Evolutionary conservation across 257 asterid species (phyloP), one percentile per base, ranked within the genome.

Genomic region (Solanum chmielewskii): DNA sequence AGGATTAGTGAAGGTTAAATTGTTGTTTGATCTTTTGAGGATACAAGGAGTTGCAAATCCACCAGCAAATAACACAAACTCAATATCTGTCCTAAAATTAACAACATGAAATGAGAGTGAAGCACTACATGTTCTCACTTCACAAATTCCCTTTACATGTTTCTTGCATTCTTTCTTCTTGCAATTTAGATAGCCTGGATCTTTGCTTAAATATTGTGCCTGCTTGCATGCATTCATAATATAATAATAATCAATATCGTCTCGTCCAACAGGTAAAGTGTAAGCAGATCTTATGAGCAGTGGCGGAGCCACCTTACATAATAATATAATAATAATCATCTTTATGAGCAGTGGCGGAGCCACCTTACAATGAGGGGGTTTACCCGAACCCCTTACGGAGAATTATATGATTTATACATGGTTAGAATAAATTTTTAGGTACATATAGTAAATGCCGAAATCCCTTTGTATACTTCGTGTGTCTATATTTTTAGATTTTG

Each of bases 71-170:
- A 95, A 45, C n/a, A 93, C 96, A 71, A 95, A 94, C 76, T 91
- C 93, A 71, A 95, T 91, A 47, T 94, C 96, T 1, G 99, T 94
- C 64, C 99, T 93, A 41, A 96, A 92, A 88, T 96, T 96, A 86
- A 94, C 80, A 18, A 94, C 96, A 39, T 96, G 99, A 87, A 95
- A 96, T 7, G 91, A 45, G 39, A 96, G 41, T 0, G 95, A 77
- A 2, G 94, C 99, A 4, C 91, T 86, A 76, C 98, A 95, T 1
- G 97, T 91, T 14, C n/a, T 80, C 47, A 87, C n/a, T 11, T 37
- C 83, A 83, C 99, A 96, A 20, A 49, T 6, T 3, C 97, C 94
- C 0, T 23, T 86, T 5, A 37, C 75, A 3, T 23, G 21, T 80
- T 87, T 76, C 83, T 91, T 88, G 92, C 98, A 96, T n/a, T 92